Conservation (phyloP, 2,329 filamentous ascomycete species). For the Xylariaceae sp. region DNA sequence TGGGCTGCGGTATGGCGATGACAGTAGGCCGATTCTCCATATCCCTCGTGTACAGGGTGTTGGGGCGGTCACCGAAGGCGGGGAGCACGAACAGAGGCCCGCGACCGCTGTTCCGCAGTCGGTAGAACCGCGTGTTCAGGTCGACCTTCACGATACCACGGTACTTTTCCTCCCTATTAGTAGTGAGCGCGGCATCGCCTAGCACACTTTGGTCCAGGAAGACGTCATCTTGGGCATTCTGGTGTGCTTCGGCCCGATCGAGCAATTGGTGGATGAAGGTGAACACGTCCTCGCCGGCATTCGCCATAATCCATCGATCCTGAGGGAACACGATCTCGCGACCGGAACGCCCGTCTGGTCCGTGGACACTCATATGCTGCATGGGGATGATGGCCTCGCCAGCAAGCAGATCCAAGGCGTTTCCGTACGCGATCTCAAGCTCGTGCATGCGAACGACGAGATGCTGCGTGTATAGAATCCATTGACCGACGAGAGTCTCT, state of each 20-base stretch:
- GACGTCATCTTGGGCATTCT: conserved; percentile 33
- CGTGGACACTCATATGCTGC: conserved; percentile 48
- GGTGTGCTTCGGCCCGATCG: conserved; percentile 41
- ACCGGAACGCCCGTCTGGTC: conserved; percentile 47
- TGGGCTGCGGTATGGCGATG: conserved; percentile 27
- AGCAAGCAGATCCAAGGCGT: conserved; percentile 45
- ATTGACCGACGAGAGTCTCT: conserved; percentile 52
- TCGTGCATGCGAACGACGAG: conserved; percentile 52
- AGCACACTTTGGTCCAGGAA: conserved; percentile 37
- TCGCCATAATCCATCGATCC: conserved; percentile 51
- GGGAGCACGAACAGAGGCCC: conserved; percentile 51
- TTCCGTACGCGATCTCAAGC: conserved; percentile 49
- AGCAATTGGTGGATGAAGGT: conserved; percentile 43
- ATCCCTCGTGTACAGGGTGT: conserved; percentile 39
- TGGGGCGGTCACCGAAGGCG: conserved; percentile 43
- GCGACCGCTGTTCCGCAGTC: conserved; percentile 41
- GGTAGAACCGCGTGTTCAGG: conserved; percentile 48
- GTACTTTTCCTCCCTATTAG: conserved; percentile 31
- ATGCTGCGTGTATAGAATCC: conserved; percentile 49
- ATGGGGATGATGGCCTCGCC: conserved; percentile 46
- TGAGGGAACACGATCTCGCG: conserved; percentile 51
- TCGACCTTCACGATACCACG: conserved; percentile 46
- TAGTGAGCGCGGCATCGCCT: conserved; percentile 36
- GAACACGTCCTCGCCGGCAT: conserved; percentile 49
- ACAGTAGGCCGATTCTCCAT: conserved; percentile 42